phyloP scores from a whole-genome alignment of 73 alveolate genomes.

The Uronychia setigera region DNA sequence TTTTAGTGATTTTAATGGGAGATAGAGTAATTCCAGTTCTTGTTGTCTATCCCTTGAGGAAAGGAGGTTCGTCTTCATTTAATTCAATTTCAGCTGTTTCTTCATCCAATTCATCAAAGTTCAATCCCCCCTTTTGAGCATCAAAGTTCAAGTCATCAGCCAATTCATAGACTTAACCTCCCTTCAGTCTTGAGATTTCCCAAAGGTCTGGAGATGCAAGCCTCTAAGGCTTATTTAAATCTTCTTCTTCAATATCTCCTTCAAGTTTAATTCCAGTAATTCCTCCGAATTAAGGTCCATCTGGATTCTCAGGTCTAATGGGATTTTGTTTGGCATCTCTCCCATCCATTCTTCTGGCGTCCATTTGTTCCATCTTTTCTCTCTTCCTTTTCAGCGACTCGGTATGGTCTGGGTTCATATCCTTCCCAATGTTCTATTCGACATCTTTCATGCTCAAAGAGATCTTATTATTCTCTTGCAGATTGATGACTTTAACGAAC shows the following conservation, averaged over 20 bases:
- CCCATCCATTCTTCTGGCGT: constrained; percentile 11
- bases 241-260: constrained; percentile 70
- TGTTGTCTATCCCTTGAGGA: constrained; percentile 91
- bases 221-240: constrained; percentile 66
- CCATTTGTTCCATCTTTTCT: constrained; percentile 26
- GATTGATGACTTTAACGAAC: constrained; percentile 77
- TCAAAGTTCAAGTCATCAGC: constrained; percentile 69
- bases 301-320: constrained; percentile 31
- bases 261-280: constrained; percentile 95
- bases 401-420: constrained; percentile 63
- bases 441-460: constrained; percentile 93
- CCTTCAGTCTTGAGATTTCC: constrained; percentile 91
- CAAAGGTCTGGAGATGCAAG: constrained; percentile 95
- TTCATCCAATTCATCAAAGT: constrained; percentile 69
- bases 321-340: constrained; percentile 40
- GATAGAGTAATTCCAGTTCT: constrained; percentile 86
- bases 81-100: constrained; percentile 92
- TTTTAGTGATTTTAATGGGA: constrained; percentile 90
- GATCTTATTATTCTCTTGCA: constrained; percentile 85
- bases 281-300: constrained; percentile 71
- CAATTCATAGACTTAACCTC: constrained; percentile 74
- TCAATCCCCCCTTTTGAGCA: constrained; percentile 36
- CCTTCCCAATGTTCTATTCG: constrained; percentile 92
- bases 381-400: constrained; percentile 27
- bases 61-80: constrained; percentile 97